Conservation (phyloP, 2,329 filamentous ascomycete genomes). For the Colletotrichum sublineola region DNA sequence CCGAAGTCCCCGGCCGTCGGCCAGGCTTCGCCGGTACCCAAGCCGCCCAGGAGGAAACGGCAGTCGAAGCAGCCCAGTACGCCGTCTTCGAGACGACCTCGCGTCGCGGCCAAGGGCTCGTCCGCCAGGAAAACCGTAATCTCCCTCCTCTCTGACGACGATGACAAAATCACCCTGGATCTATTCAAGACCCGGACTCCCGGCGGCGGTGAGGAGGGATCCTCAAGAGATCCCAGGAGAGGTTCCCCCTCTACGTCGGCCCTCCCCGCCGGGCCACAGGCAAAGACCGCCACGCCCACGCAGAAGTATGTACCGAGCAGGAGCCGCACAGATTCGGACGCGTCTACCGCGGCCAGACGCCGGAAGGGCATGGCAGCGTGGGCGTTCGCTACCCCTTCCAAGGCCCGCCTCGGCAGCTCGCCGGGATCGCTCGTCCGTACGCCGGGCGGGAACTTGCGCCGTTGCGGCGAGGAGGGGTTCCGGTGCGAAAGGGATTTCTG, state of each 20-base stretch:
- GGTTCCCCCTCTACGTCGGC: constrained; percentile 17
- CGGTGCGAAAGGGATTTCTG: constrained; percentile 71
- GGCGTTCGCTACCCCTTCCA: constrained; percentile 33
- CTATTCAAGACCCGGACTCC: constrained; percentile 45
- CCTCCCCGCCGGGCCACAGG: constrained; percentile 17
- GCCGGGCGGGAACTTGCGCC: constrained; percentile 63
- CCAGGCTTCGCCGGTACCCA: background rate
- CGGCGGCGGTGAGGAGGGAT: background rate
- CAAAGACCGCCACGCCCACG: constrained; percentile 34
- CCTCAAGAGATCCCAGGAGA: background rate
- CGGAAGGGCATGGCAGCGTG: constrained; percentile 36
- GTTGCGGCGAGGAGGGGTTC: constrained; percentile 69
- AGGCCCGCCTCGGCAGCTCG: constrained; percentile 41
- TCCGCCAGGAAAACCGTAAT: constrained; percentile 55
- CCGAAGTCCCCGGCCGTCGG: background rate
- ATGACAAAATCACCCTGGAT: constrained; percentile 55
- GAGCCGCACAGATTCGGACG: background rate
- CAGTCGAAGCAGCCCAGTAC: constrained; percentile 3
- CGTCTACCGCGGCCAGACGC: background rate
- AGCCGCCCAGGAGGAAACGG: background rate
- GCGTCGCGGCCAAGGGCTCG: constrained; percentile 25
- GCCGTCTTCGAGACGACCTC: background rate
- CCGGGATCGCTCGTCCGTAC: constrained; percentile 54
- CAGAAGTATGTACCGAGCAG: constrained; percentile 10
- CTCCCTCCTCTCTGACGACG: constrained; percentile 57